These are phyloP conservation scores for Suillus spraguei DNA, from an alignment of 768 basidiomycete species.

Conservation along the genomic window DNA sequence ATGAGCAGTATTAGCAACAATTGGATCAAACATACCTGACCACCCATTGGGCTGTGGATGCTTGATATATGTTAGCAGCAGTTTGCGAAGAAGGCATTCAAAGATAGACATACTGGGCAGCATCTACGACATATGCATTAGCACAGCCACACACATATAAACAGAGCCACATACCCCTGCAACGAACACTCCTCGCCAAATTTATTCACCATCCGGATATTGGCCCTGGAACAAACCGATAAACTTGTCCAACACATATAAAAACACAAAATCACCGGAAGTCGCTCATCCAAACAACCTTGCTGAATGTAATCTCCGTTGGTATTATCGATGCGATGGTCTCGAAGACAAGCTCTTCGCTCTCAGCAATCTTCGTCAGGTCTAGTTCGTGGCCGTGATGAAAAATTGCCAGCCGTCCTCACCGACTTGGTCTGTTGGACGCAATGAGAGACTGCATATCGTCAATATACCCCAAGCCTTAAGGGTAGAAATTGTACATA, in stretches of 20 bases:
- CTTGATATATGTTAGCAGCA: not conserved
- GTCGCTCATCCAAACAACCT: conserved; percentile 28
- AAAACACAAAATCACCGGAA: conserved; percentile 27
- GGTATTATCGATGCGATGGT: conserved; percentile 21
- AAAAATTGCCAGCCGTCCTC: conserved; percentile 27
- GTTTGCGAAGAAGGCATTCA: not conserved
- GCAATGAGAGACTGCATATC: conserved; percentile 12
- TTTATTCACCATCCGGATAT: not conserved
- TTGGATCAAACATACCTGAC: not conserved
- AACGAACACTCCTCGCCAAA: not conserved
- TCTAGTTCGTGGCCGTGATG: conserved; percentile 14
- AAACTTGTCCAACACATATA: not conserved
- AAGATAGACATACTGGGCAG: conserved; percentile 2
- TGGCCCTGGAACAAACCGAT: not conserved
- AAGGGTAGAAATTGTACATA: not conserved
- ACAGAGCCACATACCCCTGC: conserved; percentile 9
- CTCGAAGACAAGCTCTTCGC: conserved; percentile 31
- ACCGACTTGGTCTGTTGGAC: conserved; percentile 22
- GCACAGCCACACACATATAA: not conserved
- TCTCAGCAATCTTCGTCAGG: conserved; percentile 18
- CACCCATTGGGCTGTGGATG: not conserved
- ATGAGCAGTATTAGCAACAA: not conserved
- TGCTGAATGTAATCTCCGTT: conserved; percentile 27
- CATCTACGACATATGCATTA: not conserved
- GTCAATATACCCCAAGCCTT: not conserved